These are phyloP conservation scores for Coemansia sp. DNA, from an alignment of 192 early-diverging fungal species.

Conservation along the genomic window DNA sequence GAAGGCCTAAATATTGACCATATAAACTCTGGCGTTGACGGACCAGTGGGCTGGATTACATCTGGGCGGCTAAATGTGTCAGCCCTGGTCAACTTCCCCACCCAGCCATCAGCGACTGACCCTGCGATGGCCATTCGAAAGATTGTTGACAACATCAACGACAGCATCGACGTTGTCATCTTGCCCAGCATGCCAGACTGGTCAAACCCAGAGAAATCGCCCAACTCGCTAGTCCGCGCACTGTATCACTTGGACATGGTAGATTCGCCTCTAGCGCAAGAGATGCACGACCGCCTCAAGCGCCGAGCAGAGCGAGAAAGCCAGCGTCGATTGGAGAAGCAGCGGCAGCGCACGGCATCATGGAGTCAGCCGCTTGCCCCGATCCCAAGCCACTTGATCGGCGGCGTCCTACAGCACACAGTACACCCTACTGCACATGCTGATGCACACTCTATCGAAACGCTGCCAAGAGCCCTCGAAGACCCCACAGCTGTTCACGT, in stretches of 20 bases:
- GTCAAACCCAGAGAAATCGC: conserved; percentile 45
- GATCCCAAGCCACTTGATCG: conserved; percentile 26
- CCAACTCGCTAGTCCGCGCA: conserved; percentile 39
- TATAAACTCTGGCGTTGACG: conserved; percentile 78
- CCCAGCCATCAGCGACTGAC: conserved; percentile 46
- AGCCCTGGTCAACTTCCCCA: conserved; percentile 67
- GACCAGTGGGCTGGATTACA: conserved; percentile 95
- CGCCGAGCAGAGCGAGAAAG: conserved; percentile 45
- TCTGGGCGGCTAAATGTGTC: conserved; percentile 81
- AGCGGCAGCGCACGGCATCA: conserved; percentile 48
- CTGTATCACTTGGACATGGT: conserved; percentile 47
- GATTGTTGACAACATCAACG: conserved; percentile 70
- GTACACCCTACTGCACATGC: neutral
- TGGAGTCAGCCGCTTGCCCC: conserved; percentile 49
- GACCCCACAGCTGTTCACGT: conserved; percentile 56
- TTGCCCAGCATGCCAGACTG: conserved; percentile 52
- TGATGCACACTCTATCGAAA: neutral
- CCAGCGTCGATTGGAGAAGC: conserved; percentile 42
- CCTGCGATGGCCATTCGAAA: conserved; percentile 58
- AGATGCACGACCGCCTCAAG: conserved; percentile 36
- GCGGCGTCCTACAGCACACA: conserved; percentile 1
- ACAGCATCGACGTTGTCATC: conserved; percentile 64
- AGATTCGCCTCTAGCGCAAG: conserved; percentile 41
- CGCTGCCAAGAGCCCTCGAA: neutral
- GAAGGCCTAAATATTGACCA: conserved; percentile 91